These are phyloP conservation scores for Fusarium graminum DNA, from an alignment of 2,329 filamentous ascomycete species.

Conservation along the genomic window DNA sequence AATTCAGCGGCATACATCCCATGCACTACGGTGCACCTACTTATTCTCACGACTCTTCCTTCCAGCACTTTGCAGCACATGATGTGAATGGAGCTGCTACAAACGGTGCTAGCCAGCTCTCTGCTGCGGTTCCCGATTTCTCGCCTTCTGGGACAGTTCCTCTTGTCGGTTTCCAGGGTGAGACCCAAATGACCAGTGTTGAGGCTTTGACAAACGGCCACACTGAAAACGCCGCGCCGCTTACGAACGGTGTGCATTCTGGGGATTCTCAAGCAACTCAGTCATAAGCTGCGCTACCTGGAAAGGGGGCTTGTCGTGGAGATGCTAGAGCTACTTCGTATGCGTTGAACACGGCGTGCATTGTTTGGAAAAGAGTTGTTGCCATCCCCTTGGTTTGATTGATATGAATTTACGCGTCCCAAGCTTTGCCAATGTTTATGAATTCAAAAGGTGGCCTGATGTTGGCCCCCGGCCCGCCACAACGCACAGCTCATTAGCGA, in stretches of 20 bases:
- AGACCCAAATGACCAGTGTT: conserved; percentile 23
- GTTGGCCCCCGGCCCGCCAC: conserved; percentile 32
- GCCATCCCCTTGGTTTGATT: conserved; percentile 23
- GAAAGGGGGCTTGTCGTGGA: conserved; percentile 20
- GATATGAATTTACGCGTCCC: conserved; percentile 40
- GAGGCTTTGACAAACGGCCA: conserved; percentile 43
- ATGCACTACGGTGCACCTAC: conserved; percentile 52
- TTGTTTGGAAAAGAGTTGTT: conserved; percentile 24
- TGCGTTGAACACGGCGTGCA: conserved; percentile 10
- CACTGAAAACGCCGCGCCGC: conserved; percentile 31
- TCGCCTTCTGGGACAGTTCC: conserved; percentile 52
- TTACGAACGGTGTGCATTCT: conserved; percentile 50
- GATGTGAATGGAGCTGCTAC: conserved; percentile 51
- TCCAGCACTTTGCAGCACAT: conserved; percentile 55
- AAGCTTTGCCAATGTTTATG: conserved; percentile 42
- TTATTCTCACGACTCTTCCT: conserved; percentile 49
- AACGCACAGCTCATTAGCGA: conserved; percentile 28
- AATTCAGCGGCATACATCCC: conserved; percentile 52
- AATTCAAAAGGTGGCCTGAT: conserved; percentile 29
- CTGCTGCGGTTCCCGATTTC: conserved; percentile 58
- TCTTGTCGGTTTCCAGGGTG: conserved; percentile 29
- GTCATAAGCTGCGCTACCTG: conserved; percentile 28
- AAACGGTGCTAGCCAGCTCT: conserved; percentile 53
- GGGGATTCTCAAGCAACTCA: conserved; percentile 31
- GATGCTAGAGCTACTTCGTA: conserved; percentile 1